These are phyloP conservation scores for Sphaerobolus stellatus DNA, from an alignment of 1,284 basidiomycete species.

Conservation along the genomic window DNA sequence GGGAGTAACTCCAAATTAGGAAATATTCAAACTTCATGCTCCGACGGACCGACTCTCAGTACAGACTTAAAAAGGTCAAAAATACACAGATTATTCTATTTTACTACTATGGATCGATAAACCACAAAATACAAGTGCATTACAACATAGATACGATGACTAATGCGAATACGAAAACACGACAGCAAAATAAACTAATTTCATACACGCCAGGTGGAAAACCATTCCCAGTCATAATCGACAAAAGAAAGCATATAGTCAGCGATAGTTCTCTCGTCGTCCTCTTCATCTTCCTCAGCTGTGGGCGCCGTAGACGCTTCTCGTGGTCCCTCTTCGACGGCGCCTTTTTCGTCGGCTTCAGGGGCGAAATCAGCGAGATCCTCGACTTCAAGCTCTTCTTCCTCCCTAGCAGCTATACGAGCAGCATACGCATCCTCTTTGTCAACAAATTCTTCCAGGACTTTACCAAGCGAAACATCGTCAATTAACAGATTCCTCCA, in stretches of 20 bases:
- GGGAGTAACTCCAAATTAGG: too few species aligned
- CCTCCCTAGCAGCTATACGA: conserved; percentile 75
- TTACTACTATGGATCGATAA: neutral
- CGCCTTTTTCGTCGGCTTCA: conserved; percentile 34
- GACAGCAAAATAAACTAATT: neutral
- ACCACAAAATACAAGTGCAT: conserved; percentile 1
- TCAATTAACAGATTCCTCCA: conserved; percentile 84
- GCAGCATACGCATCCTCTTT: conserved; percentile 84
- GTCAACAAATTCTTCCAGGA: conserved; percentile 87
- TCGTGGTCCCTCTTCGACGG: conserved; percentile 27
- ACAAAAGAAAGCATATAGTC: conserved; percentile 88
- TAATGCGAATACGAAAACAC: neutral
- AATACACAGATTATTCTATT: too few species aligned
- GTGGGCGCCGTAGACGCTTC: conserved; percentile 25
- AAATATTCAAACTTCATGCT: too few species aligned
- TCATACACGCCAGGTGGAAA: conserved; percentile 70
- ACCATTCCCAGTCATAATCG: conserved; percentile 74
- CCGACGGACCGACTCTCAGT: too few species aligned
- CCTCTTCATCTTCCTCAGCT: conserved; percentile 44
- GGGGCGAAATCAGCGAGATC: conserved; percentile 74
- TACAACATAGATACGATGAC: neutral
- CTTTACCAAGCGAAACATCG: conserved; percentile 55
- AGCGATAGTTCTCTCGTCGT: conserved; percentile 67
- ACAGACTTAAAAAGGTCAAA: too few species aligned
- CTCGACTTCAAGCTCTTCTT: conserved; percentile 64